Evolutionary conservation across 116 monocot species (phyloP).

Genomic region (Trichopus zeylanicus): DNA sequence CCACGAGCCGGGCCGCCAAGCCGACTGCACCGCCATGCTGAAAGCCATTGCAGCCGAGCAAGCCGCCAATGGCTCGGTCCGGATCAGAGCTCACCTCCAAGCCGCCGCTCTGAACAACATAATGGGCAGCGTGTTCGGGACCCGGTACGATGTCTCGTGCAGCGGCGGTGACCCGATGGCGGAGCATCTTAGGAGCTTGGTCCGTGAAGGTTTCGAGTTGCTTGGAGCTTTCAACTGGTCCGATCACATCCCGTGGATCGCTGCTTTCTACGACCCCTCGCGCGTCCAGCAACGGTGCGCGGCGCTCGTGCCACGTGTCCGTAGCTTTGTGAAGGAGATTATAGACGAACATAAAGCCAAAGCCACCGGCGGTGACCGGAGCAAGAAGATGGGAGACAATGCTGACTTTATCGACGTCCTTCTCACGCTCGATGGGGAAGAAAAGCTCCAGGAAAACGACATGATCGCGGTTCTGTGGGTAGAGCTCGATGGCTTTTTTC

Average conservation of each 20-base stretch:
- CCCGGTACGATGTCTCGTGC: slow-evolving; percentile 27
- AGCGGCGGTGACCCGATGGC: slow-evolving; percentile 3
- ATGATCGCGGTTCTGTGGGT: slow-evolving; percentile 89
- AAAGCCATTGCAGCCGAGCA: slow-evolving; percentile 16
- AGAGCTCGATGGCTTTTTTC: slow-evolving; percentile 1
- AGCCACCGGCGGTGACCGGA: neutral
- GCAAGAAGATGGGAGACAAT: slow-evolving; percentile 2
- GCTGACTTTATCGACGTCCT: slow-evolving; percentile 75
- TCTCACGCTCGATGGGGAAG: slow-evolving; percentile 52
- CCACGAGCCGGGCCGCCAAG: slow-evolving; percentile 40
- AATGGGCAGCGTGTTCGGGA: slow-evolving; percentile 73
- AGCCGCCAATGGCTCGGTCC: slow-evolving; percentile 17
- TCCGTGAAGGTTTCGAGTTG: slow-evolving; percentile 71
- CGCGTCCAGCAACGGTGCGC: slow-evolving; percentile 41
- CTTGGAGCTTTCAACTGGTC: slow-evolving; percentile 84
- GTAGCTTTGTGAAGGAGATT: slow-evolving; percentile 29
- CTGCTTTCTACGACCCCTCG: slow-evolving; percentile 39
- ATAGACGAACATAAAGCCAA: slow-evolving; percentile 40
- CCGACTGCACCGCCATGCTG: slow-evolving; percentile 39
- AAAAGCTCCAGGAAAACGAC: slow-evolving; percentile 59
- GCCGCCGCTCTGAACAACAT: slow-evolving; percentile 72
- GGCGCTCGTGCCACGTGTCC: slow-evolving; percentile 58
- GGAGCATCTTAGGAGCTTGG: slow-evolving; percentile 33
- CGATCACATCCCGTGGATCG: slow-evolving; percentile 69
- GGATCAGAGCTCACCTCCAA: slow-evolving; percentile 50